Conservation (phyloP, 2,329 filamentous ascomycete genomes). For the Aurifilum marmelostoma region DNA sequence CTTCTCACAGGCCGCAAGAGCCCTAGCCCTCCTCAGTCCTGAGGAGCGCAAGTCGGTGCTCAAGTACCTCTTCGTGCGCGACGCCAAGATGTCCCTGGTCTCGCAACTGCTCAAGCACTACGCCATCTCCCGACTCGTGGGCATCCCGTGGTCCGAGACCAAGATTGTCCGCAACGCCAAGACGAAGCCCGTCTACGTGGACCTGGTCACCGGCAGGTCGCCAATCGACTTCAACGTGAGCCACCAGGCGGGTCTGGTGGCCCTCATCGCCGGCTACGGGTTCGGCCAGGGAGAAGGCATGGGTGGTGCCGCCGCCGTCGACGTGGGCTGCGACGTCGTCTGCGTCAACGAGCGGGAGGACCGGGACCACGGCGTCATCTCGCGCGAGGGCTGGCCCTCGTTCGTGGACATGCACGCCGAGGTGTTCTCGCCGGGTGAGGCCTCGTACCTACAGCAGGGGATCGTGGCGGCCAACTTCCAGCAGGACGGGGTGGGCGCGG, state of each 20-base stretch:
- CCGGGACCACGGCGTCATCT: conserved; percentile 62
- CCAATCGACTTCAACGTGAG: conserved; percentile 73
- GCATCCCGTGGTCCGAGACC: conserved; percentile 64
- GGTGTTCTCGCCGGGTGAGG: conserved; percentile 67
- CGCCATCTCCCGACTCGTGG: conserved; percentile 62
- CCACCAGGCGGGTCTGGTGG: conserved; percentile 77
- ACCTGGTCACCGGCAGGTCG: conserved; percentile 50
- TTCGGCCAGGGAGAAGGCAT: conserved; percentile 12
- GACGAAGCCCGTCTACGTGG: conserved; percentile 57
- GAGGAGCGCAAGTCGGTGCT: conserved; percentile 62
- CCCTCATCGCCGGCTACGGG: conserved; percentile 50
- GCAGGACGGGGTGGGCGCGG: conserved; percentile 35
- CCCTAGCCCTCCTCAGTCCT: conserved; percentile 54
- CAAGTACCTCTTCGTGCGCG: conserved; percentile 67
- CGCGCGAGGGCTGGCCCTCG: conserved; percentile 61
- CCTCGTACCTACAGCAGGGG: conserved; percentile 59
- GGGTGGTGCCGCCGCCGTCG: conserved; percentile 33
- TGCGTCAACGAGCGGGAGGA: conserved; percentile 70
- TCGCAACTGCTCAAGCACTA: conserved; percentile 76
- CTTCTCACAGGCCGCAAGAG: conserved; percentile 54
- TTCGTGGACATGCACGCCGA: conserved; percentile 75
- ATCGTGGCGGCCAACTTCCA: conserved; percentile 55
- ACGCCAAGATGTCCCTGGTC: conserved; percentile 74
- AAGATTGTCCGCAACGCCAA: conserved; percentile 58
- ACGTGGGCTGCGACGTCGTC: conserved; percentile 77